A percentile compares a stretch with the other conserved stretches of the same genome.
phyloP scores from a whole-genome alignment of 305 asterid species.

The Solanum hybrid region DNA sequence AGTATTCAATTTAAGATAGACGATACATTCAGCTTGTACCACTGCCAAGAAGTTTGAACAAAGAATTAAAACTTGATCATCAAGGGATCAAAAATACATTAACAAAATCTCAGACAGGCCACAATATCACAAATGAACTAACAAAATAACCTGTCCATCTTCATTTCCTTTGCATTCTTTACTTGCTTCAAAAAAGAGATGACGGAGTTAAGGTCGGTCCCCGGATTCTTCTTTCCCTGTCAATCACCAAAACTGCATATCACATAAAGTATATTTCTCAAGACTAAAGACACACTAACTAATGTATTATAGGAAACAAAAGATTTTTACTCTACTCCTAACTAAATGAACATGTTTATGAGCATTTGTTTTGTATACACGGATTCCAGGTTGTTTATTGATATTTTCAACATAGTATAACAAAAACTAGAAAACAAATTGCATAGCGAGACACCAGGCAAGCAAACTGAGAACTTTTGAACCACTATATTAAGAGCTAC shows the following conservation, averaged over 20 bases:
- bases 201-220: conserved; percentile 52
- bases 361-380: neutral
- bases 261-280: neutral
- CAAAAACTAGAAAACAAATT: neutral
- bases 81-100: neutral
- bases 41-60: neutral
- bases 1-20: neutral
- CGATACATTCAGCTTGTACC: neutral
- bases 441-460: neutral
- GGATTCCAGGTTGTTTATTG: neutral
- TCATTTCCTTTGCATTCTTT: conserved; percentile 68
- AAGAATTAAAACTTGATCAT: neutral
- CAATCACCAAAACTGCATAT: conserved; percentile 2
- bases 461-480: neutral
- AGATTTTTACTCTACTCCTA: neutral
- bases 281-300: neutral
- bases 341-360: neutral
- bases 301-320: neutral
- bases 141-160: conserved; percentile 57
- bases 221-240: conserved; percentile 94
- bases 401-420: neutral
- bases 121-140: neutral
- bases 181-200: conserved; percentile 66
- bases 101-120: neutral
- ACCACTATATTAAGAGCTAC: neutral